Conservation (phyloP, 257 asterid genomes). For the Lavandula angustifolia region DNA sequence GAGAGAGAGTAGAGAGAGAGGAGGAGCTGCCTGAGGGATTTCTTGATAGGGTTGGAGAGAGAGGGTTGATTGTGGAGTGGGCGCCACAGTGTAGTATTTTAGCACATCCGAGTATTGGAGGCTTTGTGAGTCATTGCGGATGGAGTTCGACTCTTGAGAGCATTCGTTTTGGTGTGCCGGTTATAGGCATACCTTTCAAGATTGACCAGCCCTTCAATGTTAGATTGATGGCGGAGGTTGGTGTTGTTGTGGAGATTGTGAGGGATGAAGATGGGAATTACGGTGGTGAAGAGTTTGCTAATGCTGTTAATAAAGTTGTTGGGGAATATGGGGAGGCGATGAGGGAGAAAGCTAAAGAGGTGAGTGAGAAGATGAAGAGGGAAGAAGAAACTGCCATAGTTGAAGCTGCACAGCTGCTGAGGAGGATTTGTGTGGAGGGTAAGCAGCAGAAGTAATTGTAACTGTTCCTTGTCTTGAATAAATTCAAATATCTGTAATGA, state of each 20-base stretch:
- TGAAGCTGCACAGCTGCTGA: constrained; percentile 30
- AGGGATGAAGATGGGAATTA: constrained; percentile 33
- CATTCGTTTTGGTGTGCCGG: constrained; percentile 40
- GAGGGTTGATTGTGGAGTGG: constrained; percentile 45
- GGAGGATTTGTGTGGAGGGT: constrained; percentile 32
- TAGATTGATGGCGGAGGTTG: constrained; percentile 35
- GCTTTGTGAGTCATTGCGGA: constrained; percentile 52
- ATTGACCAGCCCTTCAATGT: constrained; percentile 37
- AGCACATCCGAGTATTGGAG: constrained; percentile 40
- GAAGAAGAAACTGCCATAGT: constrained; percentile 36
- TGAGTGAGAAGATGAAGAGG: constrained; percentile 39
- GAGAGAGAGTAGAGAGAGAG: constrained; percentile 17
- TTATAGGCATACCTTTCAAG: constrained; percentile 39
- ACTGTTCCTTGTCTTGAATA: too few species aligned
- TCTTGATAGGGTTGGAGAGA: constrained; percentile 38
- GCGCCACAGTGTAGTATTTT: constrained; percentile 46
- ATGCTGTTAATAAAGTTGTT: constrained; percentile 29
- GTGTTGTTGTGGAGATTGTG: constrained; percentile 40
- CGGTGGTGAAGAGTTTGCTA: constrained; percentile 28
- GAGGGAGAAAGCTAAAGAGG: constrained; percentile 33
- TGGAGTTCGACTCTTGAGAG: constrained; percentile 44
- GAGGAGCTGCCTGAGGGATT: constrained; percentile 41
- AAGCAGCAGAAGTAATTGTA: constrained; percentile 15
- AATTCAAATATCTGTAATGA: too few species aligned
- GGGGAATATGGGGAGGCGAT: constrained; percentile 30